Base-by-base conservation (phyloP, 345 rosid species). In the Brassica carinata region DNA sequence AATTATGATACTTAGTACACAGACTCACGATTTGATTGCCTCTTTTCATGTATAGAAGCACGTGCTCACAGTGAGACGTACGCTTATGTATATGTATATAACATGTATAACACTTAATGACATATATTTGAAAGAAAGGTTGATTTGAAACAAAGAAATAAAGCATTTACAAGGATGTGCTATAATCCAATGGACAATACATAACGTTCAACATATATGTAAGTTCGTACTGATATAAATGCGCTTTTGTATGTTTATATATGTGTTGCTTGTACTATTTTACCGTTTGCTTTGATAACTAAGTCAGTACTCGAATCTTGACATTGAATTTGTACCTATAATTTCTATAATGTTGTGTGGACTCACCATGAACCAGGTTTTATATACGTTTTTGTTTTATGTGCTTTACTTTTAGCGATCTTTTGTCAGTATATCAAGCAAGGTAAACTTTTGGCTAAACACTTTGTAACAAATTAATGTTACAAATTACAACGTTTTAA, bases 161-260 rank as follows among this genome's bases (percentile, higher is more conserved):
- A 69, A 75, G 72, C 66, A 8, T 67, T 68, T 10, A 31, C 57
- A 62, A 76, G 69, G 64, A 67, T 67, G 1, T 76, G 64, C 59
- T 76, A 76, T 55, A 65, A 76, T 71, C 77, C 84, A 71, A 7
- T 81, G 80, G 84, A 71, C 27, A 81, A 75, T 76, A 53, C 72
- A 53, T 55, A 69, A 79, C 78, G 62, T 29, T 64, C 5, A 64
- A 65, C 45, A 65, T 66, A 72, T 78, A 26, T 63, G 9, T 64
- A 71, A 40, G 61, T 43, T 57, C 65, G 71, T 81, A 81, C 79
- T 70, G 62, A 70, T 76, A 61, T 76, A 38, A 57, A 53, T 81
- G 73, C n/a, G 15, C 76, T 53, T 45, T 63, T 65, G 26, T 70
- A 19, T 70, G 62, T 57, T 7, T 69, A 11, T 69, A 70, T 64